Base-by-base conservation (phyloP, 495 filamentous ascomycete species). In the Talaromyces adpressus region DNA sequence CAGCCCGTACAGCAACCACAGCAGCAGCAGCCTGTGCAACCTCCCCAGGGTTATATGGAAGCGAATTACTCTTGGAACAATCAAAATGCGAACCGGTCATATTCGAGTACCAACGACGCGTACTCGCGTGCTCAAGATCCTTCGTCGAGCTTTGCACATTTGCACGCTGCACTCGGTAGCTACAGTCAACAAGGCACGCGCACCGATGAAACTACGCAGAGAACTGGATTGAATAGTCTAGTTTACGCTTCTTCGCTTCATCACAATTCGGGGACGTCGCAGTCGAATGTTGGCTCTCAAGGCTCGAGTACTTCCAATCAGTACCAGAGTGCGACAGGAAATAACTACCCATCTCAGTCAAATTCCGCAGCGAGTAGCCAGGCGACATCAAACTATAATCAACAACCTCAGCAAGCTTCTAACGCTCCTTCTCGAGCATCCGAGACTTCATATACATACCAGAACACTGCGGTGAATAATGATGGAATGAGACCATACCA, bases 31-130 rank as follows among this genome's bases (percentile, higher is more conserved):
- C 9, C 60, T 32, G 45, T 53, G 25, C 47, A 62, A 22, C 60
- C 59, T 52, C 60, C 60, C 9, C 60, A 52, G 11, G 47, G 60
- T 16, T 62, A 62, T 53, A 53, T 62, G 27, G 41, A 62, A 53
- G 45, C 60, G 14, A 51, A 14, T 0, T 62, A 53, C 16, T 25
- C 25, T 20, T 53, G 60, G 60, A 62, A 62, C 32, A 62, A 36
- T 49, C 60, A 62, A 36, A 36, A 36, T 6, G 45, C 60, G 27
- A 51, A 56, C 23, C 22, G 23, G 52, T 29, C 52, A 6, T 51
- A 52, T 62, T 29, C 60, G 11, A 52, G 16, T 27, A 52, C n/a
- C 29, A 62, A 39, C 23, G 60, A 49, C 29, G 60, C 41, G 41
- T 62, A 62, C 39, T 51, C 59, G 41, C 39, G 27, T 27, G 18